Conservation (phyloP, 2,329 filamentous ascomycete genomes). For the Penicillium brasilianum region DNA sequence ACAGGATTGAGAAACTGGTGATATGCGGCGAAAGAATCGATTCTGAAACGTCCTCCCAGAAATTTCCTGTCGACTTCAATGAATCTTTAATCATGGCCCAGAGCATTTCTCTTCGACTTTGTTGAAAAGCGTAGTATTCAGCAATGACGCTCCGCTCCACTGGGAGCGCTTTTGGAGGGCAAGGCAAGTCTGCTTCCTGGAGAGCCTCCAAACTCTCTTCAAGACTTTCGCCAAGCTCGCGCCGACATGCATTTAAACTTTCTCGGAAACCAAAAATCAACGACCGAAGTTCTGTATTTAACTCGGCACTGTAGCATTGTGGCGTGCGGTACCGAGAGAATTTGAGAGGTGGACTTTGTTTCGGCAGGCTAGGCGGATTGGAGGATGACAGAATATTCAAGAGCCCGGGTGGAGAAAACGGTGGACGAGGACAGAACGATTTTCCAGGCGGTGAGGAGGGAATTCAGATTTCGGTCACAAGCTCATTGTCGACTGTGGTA, state of each 20-base stretch:
- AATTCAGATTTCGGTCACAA: not conserved
- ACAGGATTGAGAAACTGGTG: slow-evolving; percentile 8
- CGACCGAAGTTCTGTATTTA: slow-evolving; percentile 8
- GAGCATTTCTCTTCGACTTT: slow-evolving; percentile 8
- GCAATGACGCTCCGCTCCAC: slow-evolving; percentile 8
- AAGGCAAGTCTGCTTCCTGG: not conserved
- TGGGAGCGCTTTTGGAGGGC: slow-evolving; percentile 5
- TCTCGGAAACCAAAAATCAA: slow-evolving; percentile 6
- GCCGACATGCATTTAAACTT: not conserved
- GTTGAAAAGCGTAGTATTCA: not conserved
- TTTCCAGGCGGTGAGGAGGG: slow-evolving; percentile 7
- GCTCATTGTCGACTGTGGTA: not conserved
- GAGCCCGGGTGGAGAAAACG: slow-evolving; percentile 2
- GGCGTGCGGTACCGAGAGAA: not conserved
- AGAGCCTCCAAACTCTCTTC: slow-evolving; percentile 14
- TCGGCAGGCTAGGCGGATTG: slow-evolving; percentile 2
- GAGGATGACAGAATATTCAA: slow-evolving; percentile 2
- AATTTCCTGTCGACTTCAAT: slow-evolving; percentile 2
- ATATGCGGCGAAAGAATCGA: slow-evolving; percentile 3
- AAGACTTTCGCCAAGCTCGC: slow-evolving; percentile 7
- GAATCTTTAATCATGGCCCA: slow-evolving; percentile 5
- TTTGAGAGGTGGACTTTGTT: not conserved
- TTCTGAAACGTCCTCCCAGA: slow-evolving; percentile 1
- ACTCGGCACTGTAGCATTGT: not conserved
- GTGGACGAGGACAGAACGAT: not conserved